Evolutionary conservation across 768 basidiomycete species (phyloP).

Genomic region (Russula lepida): DNA sequence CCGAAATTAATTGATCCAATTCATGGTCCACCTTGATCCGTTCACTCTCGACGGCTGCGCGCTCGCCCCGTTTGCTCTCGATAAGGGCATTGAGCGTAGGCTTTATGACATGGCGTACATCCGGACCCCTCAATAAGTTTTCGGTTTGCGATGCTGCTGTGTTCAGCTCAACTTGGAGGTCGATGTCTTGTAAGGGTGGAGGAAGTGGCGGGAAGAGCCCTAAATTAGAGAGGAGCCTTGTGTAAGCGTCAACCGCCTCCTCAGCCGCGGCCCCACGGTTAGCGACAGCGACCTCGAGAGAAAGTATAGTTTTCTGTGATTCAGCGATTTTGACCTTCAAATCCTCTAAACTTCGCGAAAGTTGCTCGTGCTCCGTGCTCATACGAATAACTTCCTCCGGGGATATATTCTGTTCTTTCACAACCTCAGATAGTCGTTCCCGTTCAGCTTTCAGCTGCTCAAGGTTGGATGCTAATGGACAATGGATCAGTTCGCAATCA

Average conservation of each 20-base stretch:
- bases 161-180: slow-evolving; percentile 77
- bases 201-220: slow-evolving; percentile 71
- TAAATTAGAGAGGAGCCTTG: slow-evolving; percentile 60
- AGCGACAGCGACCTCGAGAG: slow-evolving; percentile 75
- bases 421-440: slow-evolving; percentile 50
- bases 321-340: slow-evolving; percentile 70
- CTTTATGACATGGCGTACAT: slow-evolving; percentile 65
- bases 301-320: slow-evolving; percentile 61
- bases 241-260: slow-evolving; percentile 74
- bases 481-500: neutral
- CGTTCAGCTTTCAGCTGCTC: slow-evolving; percentile 59
- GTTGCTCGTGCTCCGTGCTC: slow-evolving; percentile 80
- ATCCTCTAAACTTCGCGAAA: slow-evolving; percentile 65
- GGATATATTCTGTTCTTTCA: slow-evolving; percentile 81
- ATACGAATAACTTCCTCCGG: slow-evolving; percentile 88
- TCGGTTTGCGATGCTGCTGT: slow-evolving; percentile 63
- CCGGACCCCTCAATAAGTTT: slow-evolving; percentile 57
- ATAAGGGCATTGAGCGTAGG: slow-evolving; percentile 67
- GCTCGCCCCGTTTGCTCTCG: slow-evolving; percentile 62
- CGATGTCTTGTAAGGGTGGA: slow-evolving; percentile 59
- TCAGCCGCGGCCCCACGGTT: slow-evolving; percentile 77
- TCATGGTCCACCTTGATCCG: slow-evolving; percentile 76
- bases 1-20: slow-evolving; percentile 63
- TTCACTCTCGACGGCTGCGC: slow-evolving; percentile 65
- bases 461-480: slow-evolving; percentile 32